Evolutionary conservation across 1,284 basidiomycete genomes (phyloP), one percentile per base, ranked within the genome.

Genomic region (Inonotus obliquus): DNA sequence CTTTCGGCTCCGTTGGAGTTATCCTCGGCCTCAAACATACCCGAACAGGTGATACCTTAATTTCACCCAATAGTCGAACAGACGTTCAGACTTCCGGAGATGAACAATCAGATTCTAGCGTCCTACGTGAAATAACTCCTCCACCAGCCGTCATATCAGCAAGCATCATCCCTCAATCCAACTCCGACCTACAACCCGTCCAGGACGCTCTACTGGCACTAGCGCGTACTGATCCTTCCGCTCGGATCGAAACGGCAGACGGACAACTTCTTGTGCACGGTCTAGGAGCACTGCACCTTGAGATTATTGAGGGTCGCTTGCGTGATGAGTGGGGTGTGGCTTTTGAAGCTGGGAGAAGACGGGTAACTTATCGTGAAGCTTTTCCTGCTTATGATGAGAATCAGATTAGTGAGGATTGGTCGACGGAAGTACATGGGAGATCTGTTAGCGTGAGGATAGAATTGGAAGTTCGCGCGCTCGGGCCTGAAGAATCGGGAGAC

Each of bases 11-110:
- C 21, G 89, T 96, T 47, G 92, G 93, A 13, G 92, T 95, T 29
- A 80, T 96, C 45, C 78, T 95, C 2, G 92, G 92, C 13, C 79
- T 95, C 51, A 89, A 85, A 70, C 80, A 89, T 70, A 94, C 93
- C 13, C 83, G 90, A 37, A 95, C 92, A 7, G 92, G 92, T n/a
- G 93, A 96, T 68, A 95, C 92, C 0, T 79, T 96, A 25, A 79
- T 89, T 14, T 80, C 85, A 11, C 38, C 60, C n/a, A 35, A 14
- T 32, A 41, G 32, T 11, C 54, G 47, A 19, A 32, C 37, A 14
- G 29, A 17, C 4, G n/a, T 13, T 7, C 38, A n/a, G 19, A 2
- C 51, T 1, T 72, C 4, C 64, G 75, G 23, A 66, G 69, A 37
- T 45, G 62, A 59, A 45, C 57, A 32, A 65, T 65, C 49, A 71